Evolutionary conservation across 495 filamentous ascomycete genomes (phyloP), one percentile per base, ranked within the genome.

Genomic region (Opeltia flavorubescens): DNA sequence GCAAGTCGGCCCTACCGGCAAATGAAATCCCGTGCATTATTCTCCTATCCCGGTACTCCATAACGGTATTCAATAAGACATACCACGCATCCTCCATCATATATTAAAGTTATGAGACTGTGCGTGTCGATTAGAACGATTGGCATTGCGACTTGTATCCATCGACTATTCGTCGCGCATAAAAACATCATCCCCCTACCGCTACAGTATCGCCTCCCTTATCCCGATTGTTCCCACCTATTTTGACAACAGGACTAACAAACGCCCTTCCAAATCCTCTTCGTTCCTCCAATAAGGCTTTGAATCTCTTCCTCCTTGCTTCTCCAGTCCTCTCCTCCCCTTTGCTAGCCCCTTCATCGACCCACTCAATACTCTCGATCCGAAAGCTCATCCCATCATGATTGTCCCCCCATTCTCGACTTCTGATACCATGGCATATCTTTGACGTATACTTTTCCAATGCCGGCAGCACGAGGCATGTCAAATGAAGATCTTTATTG

Each of bases 351-450:
- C 72, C 71, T 40, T 80, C 86, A 49, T 94, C 83, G 12, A 84
- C 82, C 81, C 84, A 96, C 24, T 84, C 75, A 13, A 94, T 68
- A 24, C 77, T 72, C 35, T 75, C 66, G 17, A 98, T 74, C 65
- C 79, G 86, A 65, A 86, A 96, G 56, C 86, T 94, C 66, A 93
- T 75, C 1, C 91, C 91, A 48, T 94, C 86, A 54, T 95, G 89
- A 7, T 59, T 52, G 20, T 51, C 59, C 5, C 68, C 67, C 71
- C 86, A 96, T 39, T 77, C 69, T 2, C 89, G 78, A 45, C 83
- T 89, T 57, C 75, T 79, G 47, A 98, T 70, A 0, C 87, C 91
- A 56, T 82, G 86, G 27, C 83, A 66, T 1, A 81, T 78, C 0
- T 77, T 81, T 4, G 77, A 75, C 1, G 77, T 67, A 53, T 96